Evolutionary conservation across 2,329 filamentous ascomycete genomes (phyloP), one percentile per base, ranked within the genome.

Genomic region (Bisporella sp.): DNA sequence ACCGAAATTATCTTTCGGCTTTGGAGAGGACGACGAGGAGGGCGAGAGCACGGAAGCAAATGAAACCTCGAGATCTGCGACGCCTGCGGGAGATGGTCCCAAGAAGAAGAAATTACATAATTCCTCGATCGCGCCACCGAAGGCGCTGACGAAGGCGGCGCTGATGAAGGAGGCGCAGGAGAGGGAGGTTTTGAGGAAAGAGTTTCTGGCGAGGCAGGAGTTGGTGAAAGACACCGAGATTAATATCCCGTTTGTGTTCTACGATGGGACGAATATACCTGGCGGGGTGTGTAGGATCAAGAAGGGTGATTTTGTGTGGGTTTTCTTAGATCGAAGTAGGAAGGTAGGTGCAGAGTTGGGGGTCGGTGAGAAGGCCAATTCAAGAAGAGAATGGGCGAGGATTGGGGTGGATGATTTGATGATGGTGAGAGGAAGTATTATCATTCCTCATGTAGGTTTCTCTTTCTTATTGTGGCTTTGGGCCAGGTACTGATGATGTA

Each of bases 351-450:
- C 91, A 2, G 84, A 93, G 62, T 71, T 89, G 41, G 86, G 86
- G 1, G 86, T 91, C 1, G 86, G 84, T 46, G 82, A 75, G 50
- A 80, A 71, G 52, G 71, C 50, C 70, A 72, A 76, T 65, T 71
- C 67, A 58, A 85, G 82, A 54, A 82, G 86, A 54, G 87, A 93
- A 63, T 99, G 93, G 93, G 92, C 92, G 4, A 77, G 92, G 51
- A 87, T 97, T 31, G 88, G 90, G 35, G 92, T 99, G 5, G 93
- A 99, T 66, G 93, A 99, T 71, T 70, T 99, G 65, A 89, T 99
- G 82, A 76, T 96, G 52, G 91, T 99, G 6, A 78, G 89, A 62
- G 90, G 89, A 11, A 88, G 90, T 50, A 78, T 97, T 44, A 96
- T 99, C 49, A 82, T 99, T 60, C 92, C 93, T 52, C 93, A 96